Base-by-base conservation (phyloP, 805 yeast species). In the Pichia manshurica region DNA sequence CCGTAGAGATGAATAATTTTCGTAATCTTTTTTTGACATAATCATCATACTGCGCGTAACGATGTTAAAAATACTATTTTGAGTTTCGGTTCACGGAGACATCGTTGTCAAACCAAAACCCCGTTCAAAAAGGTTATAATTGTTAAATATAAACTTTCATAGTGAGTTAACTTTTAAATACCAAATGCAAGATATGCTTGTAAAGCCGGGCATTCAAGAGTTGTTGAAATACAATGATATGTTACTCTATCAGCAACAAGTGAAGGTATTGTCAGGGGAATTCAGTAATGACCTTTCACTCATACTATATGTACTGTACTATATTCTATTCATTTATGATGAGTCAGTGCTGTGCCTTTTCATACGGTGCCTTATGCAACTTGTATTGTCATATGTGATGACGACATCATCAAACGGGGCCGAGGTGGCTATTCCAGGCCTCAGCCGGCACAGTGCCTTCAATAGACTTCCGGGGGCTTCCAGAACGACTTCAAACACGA, bases 291-390 rank as follows among this genome's bases (percentile, higher is more conserved):
- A 47, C 10, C 29, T 47, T 25, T 42, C 39, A 28, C 16, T 32
- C 9, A 2, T 33, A 4, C 36, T 43, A 25, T 47, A 47, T 39
- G 39, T 44, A 3, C 16, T 45, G n/a, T 43, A 51, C 29, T 44
- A 47, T 12, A 20, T 51, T 33, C 32, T 42, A 33, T 51, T 46
- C n/a, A 23, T 42, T 3, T 43, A 37, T 32, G 54, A 51, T 40
- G 54, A 48, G 38, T 51, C 54, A 7, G 15, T 51, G 5, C 15
- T 51, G 3, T 29, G 46, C 21, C 25, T 43, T 9, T 3, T 43
- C 1, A 4, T 43, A 3, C 44, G 42, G 37, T 39, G 39, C 20
- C 31, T 47, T 31, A 29, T 47, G 35, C 50, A 47, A n/a, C 13
- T 47, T 7, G 25, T 43, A 10, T 23, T 43, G 29, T 42, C 50